Conservation (phyloP, 345 rosid genomes). For the Diplotaxis tenuifolia region DNA sequence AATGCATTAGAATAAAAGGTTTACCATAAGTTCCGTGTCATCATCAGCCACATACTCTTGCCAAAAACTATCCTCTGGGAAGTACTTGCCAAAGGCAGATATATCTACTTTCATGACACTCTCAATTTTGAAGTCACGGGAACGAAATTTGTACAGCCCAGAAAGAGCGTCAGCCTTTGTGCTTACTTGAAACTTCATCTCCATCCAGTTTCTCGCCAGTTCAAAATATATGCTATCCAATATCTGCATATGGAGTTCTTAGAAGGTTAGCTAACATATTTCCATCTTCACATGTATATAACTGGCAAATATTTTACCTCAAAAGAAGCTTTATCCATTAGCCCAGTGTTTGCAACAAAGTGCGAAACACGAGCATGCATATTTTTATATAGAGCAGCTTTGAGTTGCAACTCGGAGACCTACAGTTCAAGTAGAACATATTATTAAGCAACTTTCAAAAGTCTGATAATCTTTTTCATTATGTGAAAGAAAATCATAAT, state of each 20-base stretch:
- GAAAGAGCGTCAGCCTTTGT: conserved; percentile 55
- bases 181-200: conserved; percentile 64
- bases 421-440: conserved; percentile 25
- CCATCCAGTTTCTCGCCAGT: conserved; percentile 70
- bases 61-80: conserved; percentile 69
- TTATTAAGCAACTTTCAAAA: not conserved
- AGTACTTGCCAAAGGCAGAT: conserved; percentile 53
- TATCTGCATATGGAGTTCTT: conserved; percentile 45
- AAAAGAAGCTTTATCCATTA: conserved; percentile 63
- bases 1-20: conserved; percentile 18
- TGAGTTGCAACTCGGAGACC: conserved; percentile 57
- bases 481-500: not conserved
- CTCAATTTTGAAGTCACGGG: conserved; percentile 72
- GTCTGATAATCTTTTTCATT: conserved; percentile 2
- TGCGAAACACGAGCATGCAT: conserved; percentile 62
- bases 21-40: conserved; percentile 55
- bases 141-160: conserved; percentile 68
- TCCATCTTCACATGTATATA: conserved; percentile 6
- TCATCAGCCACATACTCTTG: conserved; percentile 66
- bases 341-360: conserved; percentile 52
- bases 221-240: conserved; percentile 60
- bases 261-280: conserved; percentile 29
- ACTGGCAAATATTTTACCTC: conserved; percentile 44
- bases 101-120: conserved; percentile 73
- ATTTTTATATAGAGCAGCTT: conserved; percentile 54